phyloP scores from a whole-genome alignment of 768 basidiomycete genomes.

The Leccinum truebloodii region DNA sequence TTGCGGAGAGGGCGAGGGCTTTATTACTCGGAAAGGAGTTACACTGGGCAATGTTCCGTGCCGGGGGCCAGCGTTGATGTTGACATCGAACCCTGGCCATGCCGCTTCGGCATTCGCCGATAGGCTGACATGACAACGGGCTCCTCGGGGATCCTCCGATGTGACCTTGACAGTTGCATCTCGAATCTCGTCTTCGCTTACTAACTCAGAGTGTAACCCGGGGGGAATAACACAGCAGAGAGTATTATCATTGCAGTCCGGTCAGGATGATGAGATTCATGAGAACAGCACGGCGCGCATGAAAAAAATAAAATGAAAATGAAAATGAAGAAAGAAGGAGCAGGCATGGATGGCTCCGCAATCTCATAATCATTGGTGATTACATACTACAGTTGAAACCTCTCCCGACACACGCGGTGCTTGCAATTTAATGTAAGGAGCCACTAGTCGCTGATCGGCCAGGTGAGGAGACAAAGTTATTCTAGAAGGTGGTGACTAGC shows the following conservation, averaged over 20 bases:
- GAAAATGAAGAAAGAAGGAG: not conserved
- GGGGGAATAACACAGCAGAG: not conserved
- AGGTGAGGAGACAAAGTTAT: not conserved
- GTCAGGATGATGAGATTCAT: not conserved
- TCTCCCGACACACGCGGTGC: not conserved
- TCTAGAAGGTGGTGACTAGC: not conserved
- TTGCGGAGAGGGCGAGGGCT: not conserved
- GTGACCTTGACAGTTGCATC: not conserved
- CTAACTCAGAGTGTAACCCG: not conserved
- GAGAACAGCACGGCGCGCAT: slow-evolving; percentile 3
- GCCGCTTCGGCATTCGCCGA: too few relatives aligned
- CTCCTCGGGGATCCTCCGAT: not conserved
- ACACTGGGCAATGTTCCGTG: not conserved
- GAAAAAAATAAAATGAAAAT: not conserved
- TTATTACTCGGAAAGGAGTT: not conserved
- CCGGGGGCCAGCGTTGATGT: not conserved
- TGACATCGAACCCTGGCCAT: not conserved
- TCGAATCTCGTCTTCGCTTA: not conserved
- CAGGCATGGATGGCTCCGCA: not conserved
- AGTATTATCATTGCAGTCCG: not conserved
- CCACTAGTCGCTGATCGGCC: not conserved
- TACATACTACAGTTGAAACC: not conserved
- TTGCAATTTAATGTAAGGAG: not conserved
- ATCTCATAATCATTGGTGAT: not conserved
- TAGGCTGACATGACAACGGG: not conserved